A percentile compares a stretch with the other conserved stretches of the same genome.
Conservation (phyloP, 805 yeast genomes). For the Grigorovia yakushimaensis region DNA sequence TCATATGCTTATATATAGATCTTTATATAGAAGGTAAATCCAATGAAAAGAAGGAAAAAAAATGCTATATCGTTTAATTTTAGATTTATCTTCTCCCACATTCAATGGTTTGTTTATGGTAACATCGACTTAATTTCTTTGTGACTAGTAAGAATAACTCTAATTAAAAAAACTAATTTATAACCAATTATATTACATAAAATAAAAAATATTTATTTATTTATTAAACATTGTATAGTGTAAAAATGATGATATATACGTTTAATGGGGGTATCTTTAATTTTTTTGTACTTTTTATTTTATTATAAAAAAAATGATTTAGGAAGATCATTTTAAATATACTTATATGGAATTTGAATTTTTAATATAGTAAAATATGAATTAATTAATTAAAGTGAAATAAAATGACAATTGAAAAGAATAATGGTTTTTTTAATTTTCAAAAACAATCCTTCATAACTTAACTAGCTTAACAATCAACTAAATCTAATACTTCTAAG, state of each 20-base stretch:
- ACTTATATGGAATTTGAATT: neutral
- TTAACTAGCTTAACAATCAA: constrained; percentile 22
- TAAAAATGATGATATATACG: neutral
- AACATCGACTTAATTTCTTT: too few species aligned
- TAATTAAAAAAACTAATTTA: too few species aligned
- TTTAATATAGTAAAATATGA: neutral
- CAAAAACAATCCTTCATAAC: neutral
- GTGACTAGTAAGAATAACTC: too few species aligned
- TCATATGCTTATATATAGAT: neutral
- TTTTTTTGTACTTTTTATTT: too few species aligned
- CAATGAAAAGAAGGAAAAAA: too few species aligned
- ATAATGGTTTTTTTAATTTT: neutral
- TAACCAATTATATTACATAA: too few species aligned
- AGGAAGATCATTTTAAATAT: neutral
- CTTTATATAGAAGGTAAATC: too few species aligned
- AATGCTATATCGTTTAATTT: too few species aligned
- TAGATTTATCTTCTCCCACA: too few species aligned
- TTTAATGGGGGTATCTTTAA: neutral
- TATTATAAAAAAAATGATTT: neutral
- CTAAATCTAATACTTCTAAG: constrained; percentile 41
- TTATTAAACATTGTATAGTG: neutral
- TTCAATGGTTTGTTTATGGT: too few species aligned
- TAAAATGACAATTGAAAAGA: neutral
- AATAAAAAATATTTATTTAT: too few species aligned
- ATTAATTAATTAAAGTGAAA: neutral